phyloP scores from a whole-genome alignment of 2,329 filamentous ascomycete species.

The Aspergillus sp. region DNA sequence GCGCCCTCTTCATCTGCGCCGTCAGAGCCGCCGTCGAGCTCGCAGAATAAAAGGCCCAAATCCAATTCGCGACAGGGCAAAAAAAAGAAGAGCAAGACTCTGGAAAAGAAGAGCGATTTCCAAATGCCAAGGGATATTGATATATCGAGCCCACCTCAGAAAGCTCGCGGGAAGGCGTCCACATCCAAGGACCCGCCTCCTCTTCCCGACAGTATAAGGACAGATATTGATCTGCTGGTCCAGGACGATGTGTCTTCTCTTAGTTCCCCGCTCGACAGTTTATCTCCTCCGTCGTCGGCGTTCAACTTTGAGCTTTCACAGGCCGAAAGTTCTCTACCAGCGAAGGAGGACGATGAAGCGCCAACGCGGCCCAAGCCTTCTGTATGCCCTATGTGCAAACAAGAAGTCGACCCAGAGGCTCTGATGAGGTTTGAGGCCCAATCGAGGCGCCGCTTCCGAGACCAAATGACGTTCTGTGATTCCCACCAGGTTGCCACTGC shows the following conservation, averaged over 20 bases:
- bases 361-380: slow-evolving; percentile 13
- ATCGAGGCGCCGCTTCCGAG: slow-evolving; percentile 26
- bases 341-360: slow-evolving; percentile 4
- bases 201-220: slow-evolving; percentile 12
- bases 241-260: slow-evolving; percentile 20
- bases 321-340: slow-evolving; percentile 9
- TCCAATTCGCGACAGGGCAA: not conserved
- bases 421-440: slow-evolving; percentile 46
- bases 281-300: slow-evolving; percentile 4
- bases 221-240: not conserved
- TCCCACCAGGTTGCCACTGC: slow-evolving; percentile 53
- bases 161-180: slow-evolving; percentile 1
- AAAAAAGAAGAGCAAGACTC: slow-evolving; percentile 3
- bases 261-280: slow-evolving; percentile 24
- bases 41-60: not conserved
- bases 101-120: slow-evolving; percentile 6
- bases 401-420: slow-evolving; percentile 47
- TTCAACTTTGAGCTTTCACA: slow-evolving; percentile 12
- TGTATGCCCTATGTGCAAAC: slow-evolving; percentile 60
- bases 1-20: not conserved
- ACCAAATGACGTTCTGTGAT: slow-evolving; percentile 50
- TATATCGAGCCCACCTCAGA: slow-evolving; percentile 7
- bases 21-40: slow-evolving; percentile 5
- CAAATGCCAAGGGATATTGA: slow-evolving; percentile 19
- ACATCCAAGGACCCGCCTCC: slow-evolving; percentile 20